A percentile compares a stretch with the other conserved stretches of the same genome.
phyloP scores from a whole-genome alignment of 805 yeast species.

The Metschnikowia vanudenii region DNA sequence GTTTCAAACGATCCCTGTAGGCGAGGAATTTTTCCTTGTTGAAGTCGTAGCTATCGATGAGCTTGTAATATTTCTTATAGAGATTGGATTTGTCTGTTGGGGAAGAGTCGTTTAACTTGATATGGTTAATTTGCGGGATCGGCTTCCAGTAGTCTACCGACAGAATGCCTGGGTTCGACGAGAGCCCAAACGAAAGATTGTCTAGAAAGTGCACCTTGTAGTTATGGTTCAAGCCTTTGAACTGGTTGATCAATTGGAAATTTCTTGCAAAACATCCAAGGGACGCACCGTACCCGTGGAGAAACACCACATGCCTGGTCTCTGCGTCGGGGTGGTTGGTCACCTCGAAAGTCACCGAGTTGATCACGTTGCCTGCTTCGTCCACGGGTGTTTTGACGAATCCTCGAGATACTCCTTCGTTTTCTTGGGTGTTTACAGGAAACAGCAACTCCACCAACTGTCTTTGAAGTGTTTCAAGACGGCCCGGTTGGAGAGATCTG shows the following conservation, averaged over 20 bases:
- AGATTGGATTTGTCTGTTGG: conserved; percentile 30
- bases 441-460: conserved; percentile 36
- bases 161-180: conserved; percentile 42
- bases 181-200: conserved; percentile 50
- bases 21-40: conserved; percentile 26
- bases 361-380: conserved; percentile 29
- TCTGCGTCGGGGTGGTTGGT: conserved; percentile 22
- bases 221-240: conserved; percentile 29
- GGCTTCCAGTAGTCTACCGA: conserved; percentile 19
- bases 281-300: conserved; percentile 60
- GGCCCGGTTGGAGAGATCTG: conserved; percentile 22
- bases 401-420: conserved; percentile 21
- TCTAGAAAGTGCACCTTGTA: conserved; percentile 52
- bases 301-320: conserved; percentile 46
- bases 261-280: conserved; percentile 57
- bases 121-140: conserved; percentile 21
- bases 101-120: conserved; percentile 27
- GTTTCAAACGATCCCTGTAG: conserved; percentile 36
- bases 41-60: conserved; percentile 35
- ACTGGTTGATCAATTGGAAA: conserved; percentile 39
- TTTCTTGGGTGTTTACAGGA: conserved; percentile 23
- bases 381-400: conserved; percentile 25
- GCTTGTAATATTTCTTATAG: conserved; percentile 40
- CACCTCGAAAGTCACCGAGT: conserved; percentile 35
- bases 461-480: conserved; percentile 34